These are phyloP conservation scores for Chlamydomonas asymmetrica DNA, from an alignment of 139 green algal genomes.

Conservation along the genomic window DNA sequence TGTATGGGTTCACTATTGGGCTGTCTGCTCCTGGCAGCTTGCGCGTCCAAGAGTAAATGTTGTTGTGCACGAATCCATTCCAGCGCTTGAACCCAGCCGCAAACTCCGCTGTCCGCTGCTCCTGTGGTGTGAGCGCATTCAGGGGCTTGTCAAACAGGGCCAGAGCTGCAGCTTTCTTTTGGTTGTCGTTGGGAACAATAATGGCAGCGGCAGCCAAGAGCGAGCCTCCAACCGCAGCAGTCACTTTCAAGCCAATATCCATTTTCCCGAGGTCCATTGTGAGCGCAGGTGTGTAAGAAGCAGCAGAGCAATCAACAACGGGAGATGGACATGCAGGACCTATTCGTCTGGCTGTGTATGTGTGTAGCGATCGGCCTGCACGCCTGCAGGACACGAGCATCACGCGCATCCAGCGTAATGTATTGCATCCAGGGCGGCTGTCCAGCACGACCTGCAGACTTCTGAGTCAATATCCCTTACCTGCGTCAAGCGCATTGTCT, in stretches of 20 bases:
- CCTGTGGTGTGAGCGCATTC: slow-evolving; percentile 29
- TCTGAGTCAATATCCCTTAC: no score
- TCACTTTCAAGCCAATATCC: slow-evolving; percentile 34
- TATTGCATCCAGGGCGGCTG: no score
- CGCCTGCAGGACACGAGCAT: no score
- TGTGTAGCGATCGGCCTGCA: no score
- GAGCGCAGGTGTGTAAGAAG: no score
- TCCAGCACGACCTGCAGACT: no score
- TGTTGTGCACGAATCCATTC: slow-evolving; percentile 56
- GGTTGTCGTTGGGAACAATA: slow-evolving; percentile 37
- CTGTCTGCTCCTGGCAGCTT: slow-evolving; percentile 51
- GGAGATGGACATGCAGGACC: no score
- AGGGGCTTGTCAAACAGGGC: slow-evolving; percentile 49
- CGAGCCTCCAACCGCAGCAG: slow-evolving; percentile 19
- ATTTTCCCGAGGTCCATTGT: no score
- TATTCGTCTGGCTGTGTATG: no score
- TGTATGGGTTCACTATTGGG: slow-evolving; percentile 62
- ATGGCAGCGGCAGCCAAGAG: slow-evolving; percentile 31
- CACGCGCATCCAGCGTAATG: no score
- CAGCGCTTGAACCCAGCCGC: slow-evolving; percentile 44
- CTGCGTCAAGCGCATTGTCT: no score
- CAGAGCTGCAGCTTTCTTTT: slow-evolving; percentile 49
- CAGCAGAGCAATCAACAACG: no score
- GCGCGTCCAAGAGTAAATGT: slow-evolving; percentile 50
- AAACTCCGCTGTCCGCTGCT: slow-evolving; percentile 48